phyloP scores from a whole-genome alignment of 176 grass and related monocot genomes.

The Microstegium vimineum region DNA sequence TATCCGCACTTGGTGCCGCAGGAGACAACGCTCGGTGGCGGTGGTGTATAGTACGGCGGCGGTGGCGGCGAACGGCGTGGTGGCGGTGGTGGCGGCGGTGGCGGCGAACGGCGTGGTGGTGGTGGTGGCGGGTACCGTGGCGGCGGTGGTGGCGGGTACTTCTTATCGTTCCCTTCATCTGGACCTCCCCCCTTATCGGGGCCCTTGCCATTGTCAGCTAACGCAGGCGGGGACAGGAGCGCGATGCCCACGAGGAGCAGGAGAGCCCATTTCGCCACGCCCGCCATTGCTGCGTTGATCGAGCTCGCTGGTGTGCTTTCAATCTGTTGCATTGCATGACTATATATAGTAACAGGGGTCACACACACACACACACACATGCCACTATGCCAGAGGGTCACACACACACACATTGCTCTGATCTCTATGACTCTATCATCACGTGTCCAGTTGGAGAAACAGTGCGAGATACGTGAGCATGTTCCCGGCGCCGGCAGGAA shows the following conservation, averaged over 20 bases:
- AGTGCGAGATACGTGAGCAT: neutral
- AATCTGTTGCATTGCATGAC: neutral
- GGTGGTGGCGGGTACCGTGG: neutral
- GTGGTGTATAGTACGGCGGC: too few relatives aligned
- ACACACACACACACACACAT: too few relatives aligned
- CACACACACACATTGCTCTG: too few relatives aligned
- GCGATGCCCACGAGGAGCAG: neutral
- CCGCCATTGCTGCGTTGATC: neutral
- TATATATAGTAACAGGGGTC: too few relatives aligned
- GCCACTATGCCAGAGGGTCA: too few relatives aligned
- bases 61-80: too few relatives aligned
- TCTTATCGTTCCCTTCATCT: neutral
- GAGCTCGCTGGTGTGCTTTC: neutral
- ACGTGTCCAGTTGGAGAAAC: neutral
- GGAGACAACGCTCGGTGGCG: too few relatives aligned
- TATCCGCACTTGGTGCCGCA: too few relatives aligned
- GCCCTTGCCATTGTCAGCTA: neutral
- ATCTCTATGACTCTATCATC: too few relatives aligned
- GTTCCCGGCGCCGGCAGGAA: conserved; percentile 13
- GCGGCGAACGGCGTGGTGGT: too few relatives aligned
- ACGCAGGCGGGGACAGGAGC: neutral
- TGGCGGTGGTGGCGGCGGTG: too few relatives aligned
- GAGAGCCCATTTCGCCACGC: neutral
- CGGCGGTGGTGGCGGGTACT: neutral
- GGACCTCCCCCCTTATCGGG: too few relatives aligned